Percentiles rank a stretch among this genome's conserved stretches.
These are phyloP conservation scores for Davidsoniella eucalypti DNA, from an alignment of 2,329 filamentous ascomycete genomes.

Conservation along the genomic window DNA sequence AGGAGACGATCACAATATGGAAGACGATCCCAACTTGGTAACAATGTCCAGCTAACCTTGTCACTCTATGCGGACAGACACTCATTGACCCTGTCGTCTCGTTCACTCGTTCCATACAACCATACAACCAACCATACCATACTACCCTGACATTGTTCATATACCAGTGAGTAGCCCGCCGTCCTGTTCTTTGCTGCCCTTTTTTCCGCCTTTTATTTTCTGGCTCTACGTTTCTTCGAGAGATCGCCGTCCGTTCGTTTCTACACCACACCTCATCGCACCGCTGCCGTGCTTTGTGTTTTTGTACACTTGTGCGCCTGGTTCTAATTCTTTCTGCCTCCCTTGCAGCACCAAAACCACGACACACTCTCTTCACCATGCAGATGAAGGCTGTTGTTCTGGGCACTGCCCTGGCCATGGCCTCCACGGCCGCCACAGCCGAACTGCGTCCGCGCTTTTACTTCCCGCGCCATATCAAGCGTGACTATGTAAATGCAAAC, in stretches of 20 bases:
- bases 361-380: slow-evolving; percentile 25
- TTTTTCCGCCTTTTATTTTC: slow-evolving; percentile 20
- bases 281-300: slow-evolving; percentile 9
- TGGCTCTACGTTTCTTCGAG: slow-evolving; percentile 7
- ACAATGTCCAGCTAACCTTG: background rate
- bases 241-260: slow-evolving; percentile 3
- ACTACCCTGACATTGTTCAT: slow-evolving; percentile 19
- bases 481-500: slow-evolving; percentile 31
- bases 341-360: background rate
- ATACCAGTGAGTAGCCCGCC: slow-evolving; percentile 9
- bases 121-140: slow-evolving; percentile 23
- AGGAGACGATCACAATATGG: slow-evolving; percentile 2
- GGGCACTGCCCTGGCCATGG: slow-evolving; percentile 32
- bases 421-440: slow-evolving; percentile 28
- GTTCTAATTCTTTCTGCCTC: slow-evolving; percentile 11
- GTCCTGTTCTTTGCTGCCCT: background rate
- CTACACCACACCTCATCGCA: background rate
- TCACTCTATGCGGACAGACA: slow-evolving; percentile 17
- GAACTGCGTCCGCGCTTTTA: slow-evolving; percentile 36
- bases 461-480: slow-evolving; percentile 39
- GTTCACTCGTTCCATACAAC: slow-evolving; percentile 38
- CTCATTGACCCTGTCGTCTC: slow-evolving; percentile 40
- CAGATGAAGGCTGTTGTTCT: slow-evolving; percentile 28
- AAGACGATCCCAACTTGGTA: background rate
- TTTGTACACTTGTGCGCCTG: slow-evolving; percentile 3